Evolutionary conservation across 2,329 filamentous ascomycete genomes (phyloP).

Genomic region (Apiospora malaysiana): DNA sequence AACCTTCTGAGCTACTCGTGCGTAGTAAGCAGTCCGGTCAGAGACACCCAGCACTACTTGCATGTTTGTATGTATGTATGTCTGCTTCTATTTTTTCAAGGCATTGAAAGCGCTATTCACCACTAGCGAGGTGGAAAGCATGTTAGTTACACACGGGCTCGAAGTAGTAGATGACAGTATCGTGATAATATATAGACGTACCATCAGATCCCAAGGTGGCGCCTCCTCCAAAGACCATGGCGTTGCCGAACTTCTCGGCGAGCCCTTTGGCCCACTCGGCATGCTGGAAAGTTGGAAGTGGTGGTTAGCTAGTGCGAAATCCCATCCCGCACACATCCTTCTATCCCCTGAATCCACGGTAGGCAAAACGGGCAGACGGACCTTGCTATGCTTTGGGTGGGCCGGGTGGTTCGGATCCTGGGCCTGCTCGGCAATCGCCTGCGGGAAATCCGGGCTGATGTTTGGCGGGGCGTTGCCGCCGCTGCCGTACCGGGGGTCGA

Average conservation of each 20-base stretch:
- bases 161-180: no score
- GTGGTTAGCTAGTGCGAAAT: not conserved
- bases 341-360: not conserved
- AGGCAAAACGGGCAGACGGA: no score
- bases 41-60: not conserved
- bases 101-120: not conserved
- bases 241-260: conserved; percentile 19
- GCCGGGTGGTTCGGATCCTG: conserved; percentile 19
- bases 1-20: not conserved
- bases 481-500: conserved; percentile 7
- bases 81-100: not conserved
- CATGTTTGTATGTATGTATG: not conserved
- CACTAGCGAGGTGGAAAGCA: not conserved
- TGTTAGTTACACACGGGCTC: no score
- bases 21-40: not conserved
- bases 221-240: conserved; percentile 2
- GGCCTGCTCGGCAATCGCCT: conserved; percentile 17
- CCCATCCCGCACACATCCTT: not conserved
- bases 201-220: conserved; percentile 6
- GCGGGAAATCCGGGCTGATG: conserved; percentile 9
- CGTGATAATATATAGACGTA: not conserved
- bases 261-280: conserved; percentile 16
- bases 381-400: conserved; percentile 18
- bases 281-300: not conserved
- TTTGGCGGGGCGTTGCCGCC: not conserved